Percentiles rank a stretch among this genome's conserved stretches.
Evolutionary conservation across 139 green algal species (phyloP).

Genomic region (Eudorina sp.): DNA sequence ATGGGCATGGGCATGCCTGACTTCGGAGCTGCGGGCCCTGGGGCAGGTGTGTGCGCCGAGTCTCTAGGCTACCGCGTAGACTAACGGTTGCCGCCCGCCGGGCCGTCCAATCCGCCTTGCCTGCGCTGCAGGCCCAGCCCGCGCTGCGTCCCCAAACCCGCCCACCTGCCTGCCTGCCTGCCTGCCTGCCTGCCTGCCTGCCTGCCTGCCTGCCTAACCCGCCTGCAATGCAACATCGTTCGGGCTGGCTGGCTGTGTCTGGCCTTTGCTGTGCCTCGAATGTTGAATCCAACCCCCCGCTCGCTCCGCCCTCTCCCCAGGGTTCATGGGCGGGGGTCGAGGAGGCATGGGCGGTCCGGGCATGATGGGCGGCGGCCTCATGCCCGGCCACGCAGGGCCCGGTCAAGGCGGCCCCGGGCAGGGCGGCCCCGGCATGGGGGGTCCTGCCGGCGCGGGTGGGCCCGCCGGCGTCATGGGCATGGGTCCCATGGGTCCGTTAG

Average conservation of each 20-base stretch:
- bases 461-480: neutral
- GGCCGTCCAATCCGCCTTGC: too few species aligned
- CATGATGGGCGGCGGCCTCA: slow-evolving; percentile 29
- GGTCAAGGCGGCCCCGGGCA: neutral
- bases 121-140: too few species aligned
- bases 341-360: neutral
- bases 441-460: neutral
- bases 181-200: too few species aligned
- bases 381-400: neutral
- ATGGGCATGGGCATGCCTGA: slow-evolving; percentile 17
- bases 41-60: too few species aligned
- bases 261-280: neutral
- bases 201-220: too few species aligned
- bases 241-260: too few species aligned
- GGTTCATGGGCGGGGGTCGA: neutral
- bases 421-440: neutral
- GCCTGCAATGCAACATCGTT: too few species aligned
- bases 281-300: neutral
- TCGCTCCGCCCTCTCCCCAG: neutral
- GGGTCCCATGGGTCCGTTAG: neutral
- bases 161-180: too few species aligned
- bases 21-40: neutral
- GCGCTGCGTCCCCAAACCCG: too few species aligned
- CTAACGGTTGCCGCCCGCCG: too few species aligned
- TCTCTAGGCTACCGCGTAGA: too few species aligned